A percentile compares a stretch with the other conserved stretches of the same genome.
Evolutionary conservation across 2,329 filamentous ascomycete species (phyloP).

Genomic region (Pezicula radicicola): DNA sequence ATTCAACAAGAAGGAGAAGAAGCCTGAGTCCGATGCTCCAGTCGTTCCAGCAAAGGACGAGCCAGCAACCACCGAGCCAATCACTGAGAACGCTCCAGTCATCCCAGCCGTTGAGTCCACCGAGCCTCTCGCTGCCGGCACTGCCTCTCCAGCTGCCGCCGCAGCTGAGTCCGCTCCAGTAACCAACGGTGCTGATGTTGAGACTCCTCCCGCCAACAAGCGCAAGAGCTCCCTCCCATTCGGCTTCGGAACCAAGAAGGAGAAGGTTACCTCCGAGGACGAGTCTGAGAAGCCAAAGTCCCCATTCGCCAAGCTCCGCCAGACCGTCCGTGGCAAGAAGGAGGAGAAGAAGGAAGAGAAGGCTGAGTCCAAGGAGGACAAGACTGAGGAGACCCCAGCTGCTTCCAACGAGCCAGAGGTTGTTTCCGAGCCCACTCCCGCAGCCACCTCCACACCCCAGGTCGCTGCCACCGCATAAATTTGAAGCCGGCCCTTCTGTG

Average conservation of each 20-base stretch:
- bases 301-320: constrained; percentile 31
- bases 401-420: constrained; percentile 19
- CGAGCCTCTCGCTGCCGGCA: constrained; percentile 26
- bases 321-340: constrained; percentile 30
- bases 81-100: constrained; percentile 29
- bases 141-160: constrained; percentile 23
- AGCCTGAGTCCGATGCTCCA: constrained; percentile 17
- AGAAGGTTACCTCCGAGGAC: constrained; percentile 39
- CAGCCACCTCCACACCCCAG: constrained; percentile 21
- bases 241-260: constrained; percentile 63
- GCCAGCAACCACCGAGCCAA: constrained; percentile 20
- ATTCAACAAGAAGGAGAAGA: constrained; percentile 26
- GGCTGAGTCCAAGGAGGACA: constrained; percentile 39
- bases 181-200: constrained; percentile 35
- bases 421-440: constrained; percentile 16
- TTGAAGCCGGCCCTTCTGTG: constrained; percentile 2
- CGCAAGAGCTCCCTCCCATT: constrained; percentile 59
- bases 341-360: constrained; percentile 43
- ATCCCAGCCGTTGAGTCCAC: constrained; percentile 28
- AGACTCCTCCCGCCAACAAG: constrained; percentile 45
- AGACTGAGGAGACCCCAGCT: constrained; percentile 26
- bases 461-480: constrained; percentile 30
- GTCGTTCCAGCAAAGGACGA: constrained; percentile 27
- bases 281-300: constrained; percentile 36
- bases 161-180: constrained; percentile 28